Conservation (phyloP, 192 early-diverging fungal species). For the Coemansia sp. region DNA sequence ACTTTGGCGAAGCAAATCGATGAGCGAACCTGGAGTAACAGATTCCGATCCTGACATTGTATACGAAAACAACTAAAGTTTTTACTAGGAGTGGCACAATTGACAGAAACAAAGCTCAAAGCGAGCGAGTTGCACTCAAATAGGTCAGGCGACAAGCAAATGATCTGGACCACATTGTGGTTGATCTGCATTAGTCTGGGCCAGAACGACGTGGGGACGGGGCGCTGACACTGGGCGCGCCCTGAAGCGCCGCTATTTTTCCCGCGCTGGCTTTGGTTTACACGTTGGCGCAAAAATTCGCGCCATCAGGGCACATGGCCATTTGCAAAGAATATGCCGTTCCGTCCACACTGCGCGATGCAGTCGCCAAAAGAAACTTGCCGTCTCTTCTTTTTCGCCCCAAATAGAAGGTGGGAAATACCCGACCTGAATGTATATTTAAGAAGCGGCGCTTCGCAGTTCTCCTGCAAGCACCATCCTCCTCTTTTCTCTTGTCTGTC, state of each 20-base stretch:
- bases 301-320: neutral
- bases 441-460: neutral
- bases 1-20: slow-evolving; percentile 45
- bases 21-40: slow-evolving; percentile 23
- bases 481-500: neutral
- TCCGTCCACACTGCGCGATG: slow-evolving; percentile 5
- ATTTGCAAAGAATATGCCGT: slow-evolving; percentile 1
- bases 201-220: neutral
- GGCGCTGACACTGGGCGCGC: too few species aligned
- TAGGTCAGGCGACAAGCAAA: neutral
- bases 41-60: neutral
- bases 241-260: too few species aligned
- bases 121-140: too few species aligned
- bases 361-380: slow-evolving; percentile 8
- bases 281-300: neutral
- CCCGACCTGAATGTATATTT: slow-evolving; percentile 1
- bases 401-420: slow-evolving; percentile 10
- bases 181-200: slow-evolving; percentile 15
- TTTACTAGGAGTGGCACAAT: neutral
- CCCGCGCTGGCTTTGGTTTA: too few species aligned
- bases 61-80: neutral
- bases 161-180: neutral
- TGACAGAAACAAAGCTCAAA: too few species aligned
- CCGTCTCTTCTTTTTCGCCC: slow-evolving; percentile 11
- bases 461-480: neutral